Evolutionary conservation across 202 grass and related monocot species (phyloP), one percentile per base, ranked within the genome.

Genomic region (Elaeis oleifera): DNA sequence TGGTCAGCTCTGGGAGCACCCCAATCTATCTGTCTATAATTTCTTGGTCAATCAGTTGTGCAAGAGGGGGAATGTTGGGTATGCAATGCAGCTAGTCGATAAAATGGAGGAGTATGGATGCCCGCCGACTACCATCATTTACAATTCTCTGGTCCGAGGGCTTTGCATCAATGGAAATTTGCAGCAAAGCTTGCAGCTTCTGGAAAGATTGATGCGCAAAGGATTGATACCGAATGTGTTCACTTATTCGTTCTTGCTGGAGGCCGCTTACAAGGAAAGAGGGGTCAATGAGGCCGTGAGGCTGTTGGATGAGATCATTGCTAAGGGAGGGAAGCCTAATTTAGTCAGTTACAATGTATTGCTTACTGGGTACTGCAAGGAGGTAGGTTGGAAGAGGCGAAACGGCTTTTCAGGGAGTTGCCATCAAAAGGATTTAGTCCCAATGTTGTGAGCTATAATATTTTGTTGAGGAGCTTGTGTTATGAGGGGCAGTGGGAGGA

Each of bases 81-180:
- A 65, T 15, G 74, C 74, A 14, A 68, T 83, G 58, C 74, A 78
- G 50, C 49, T 83, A 21, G 69, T 83, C 9, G 74, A 83, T 22
- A 67, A 70, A 70, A 74, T 83, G 74, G 28, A 63, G 6, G 63
- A 74, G 31, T 39, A 58, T 8, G 80, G 80, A 17, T 65, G 56
- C 57, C 55, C 63, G 13, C 15, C 72, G 2, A 23, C 75, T 11
- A 65, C 58, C 20, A 54, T 64, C 50, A 63, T 58, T 16, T 83
- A 70, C 58, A 58, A 74, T 27, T 69, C 58, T 23, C 58, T 83
- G 16, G 63, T 68, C 13, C 24, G 60, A 16, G 75, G 58, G 17
- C 58, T 83, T 8, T 83, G 80, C 39, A 39, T 32, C 25, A 52
- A 78, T 51, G 69, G 57, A 7, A 58, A 58, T 23, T 26, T 71